These are phyloP conservation scores for Cairneyella variabilis DNA, from an alignment of 495 filamentous ascomycete genomes.

Conservation along the genomic window DNA sequence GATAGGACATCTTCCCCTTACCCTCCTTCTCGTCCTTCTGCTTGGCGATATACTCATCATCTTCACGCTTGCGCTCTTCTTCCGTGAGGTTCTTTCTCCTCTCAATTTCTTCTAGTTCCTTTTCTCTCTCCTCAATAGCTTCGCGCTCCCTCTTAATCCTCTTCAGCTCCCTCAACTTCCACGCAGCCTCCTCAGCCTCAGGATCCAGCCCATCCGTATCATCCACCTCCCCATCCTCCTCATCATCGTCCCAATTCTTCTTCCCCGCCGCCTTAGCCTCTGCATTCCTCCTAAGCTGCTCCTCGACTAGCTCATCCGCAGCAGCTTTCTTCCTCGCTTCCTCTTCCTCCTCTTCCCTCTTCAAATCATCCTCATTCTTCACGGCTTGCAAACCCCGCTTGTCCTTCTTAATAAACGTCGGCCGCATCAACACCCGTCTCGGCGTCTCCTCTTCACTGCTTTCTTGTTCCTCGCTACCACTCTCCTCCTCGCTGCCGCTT, in stretches of 20 bases:
- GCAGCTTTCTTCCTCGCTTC: conserved; percentile 62
- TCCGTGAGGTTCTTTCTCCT: conserved; percentile 80
- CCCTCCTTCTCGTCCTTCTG: conserved; percentile 85
- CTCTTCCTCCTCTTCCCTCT: conserved; percentile 44
- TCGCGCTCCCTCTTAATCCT: conserved; percentile 82
- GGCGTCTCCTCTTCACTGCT: conserved; percentile 74
- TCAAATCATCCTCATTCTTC: conserved; percentile 27
- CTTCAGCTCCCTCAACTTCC: conserved; percentile 89
- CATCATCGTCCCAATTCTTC: conserved; percentile 84
- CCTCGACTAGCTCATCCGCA: conserved; percentile 76
- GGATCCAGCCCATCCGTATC: conserved; percentile 84
- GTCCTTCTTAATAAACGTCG: conserved; percentile 87
- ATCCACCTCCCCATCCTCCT: conserved; percentile 71
- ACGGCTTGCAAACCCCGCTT: conserved; percentile 45
- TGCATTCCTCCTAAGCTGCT: conserved; percentile 76
- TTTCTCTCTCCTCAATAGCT: conserved; percentile 77
- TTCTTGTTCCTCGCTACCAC: conserved; percentile 42
- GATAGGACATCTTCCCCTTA: conserved; percentile 79
- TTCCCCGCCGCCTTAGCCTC: conserved; percentile 71
- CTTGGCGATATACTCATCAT: conserved; percentile 67
- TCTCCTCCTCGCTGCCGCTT: conserved; percentile 47
- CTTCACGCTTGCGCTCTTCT: conserved; percentile 84
- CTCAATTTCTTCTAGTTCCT: conserved; percentile 86
- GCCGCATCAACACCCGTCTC: conserved; percentile 70
- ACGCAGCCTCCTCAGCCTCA: conserved; percentile 84